Evolutionary conservation across 495 filamentous ascomycete genomes (phyloP).

Genomic region (Penicillium bialowiezense): DNA sequence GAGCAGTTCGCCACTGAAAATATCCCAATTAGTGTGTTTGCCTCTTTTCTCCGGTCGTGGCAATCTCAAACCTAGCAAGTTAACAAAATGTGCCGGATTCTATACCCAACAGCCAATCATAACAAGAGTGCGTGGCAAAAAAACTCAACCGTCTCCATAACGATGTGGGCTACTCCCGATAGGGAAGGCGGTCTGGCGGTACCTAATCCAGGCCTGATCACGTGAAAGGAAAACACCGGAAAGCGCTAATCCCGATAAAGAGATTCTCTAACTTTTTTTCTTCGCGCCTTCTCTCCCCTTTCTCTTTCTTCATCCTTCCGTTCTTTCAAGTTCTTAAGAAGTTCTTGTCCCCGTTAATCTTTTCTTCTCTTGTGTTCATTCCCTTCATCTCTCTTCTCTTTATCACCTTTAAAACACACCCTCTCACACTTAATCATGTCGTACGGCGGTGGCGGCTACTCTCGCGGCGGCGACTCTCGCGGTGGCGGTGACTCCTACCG

Average conservation of each 20-base stretch:
- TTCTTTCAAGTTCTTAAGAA: conserved; percentile 5
- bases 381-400: conserved; percentile 19
- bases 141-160: background rate
- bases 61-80: conserved; percentile 1
- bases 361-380: conserved; percentile 22
- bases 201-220: conserved; percentile 6
- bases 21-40: background rate
- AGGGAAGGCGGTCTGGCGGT: conserved; percentile 1
- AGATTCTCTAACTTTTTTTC: conserved; percentile 20
- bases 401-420: conserved; percentile 19
- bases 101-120: background rate
- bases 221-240: conserved; percentile 9
- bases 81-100: background rate
- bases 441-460: conserved; percentile 72
- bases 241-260: conserved; percentile 15
- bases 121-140: background rate
- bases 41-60: background rate
- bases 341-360: conserved; percentile 11
- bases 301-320: conserved; percentile 15
- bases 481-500: conserved; percentile 39
- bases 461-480: conserved; percentile 25
- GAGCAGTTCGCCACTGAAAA: background rate
- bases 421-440: conserved; percentile 53
- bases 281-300: conserved; percentile 26
- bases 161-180: background rate